Evolutionary conservation across 1,284 basidiomycete genomes (phyloP).

Genomic region (Tilletia indica): DNA sequence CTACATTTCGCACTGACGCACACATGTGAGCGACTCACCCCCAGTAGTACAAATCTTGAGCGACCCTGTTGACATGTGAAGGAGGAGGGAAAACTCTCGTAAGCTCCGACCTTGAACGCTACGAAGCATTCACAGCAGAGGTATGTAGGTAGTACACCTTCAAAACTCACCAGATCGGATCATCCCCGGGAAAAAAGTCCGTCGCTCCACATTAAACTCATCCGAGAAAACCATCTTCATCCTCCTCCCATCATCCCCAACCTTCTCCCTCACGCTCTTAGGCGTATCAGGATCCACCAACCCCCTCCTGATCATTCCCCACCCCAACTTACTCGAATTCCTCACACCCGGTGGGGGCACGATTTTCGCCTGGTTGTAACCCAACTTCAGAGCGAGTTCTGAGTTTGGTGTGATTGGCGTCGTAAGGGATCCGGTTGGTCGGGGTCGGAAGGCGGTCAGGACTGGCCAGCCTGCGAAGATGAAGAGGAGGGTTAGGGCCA

Average conservation of each 20-base stretch:
- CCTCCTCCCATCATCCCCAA: conserved; percentile 60
- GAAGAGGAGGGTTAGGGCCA: conserved; percentile 31
- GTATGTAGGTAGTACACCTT: no score
- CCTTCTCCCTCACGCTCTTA: conserved; percentile 26
- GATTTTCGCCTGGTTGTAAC: neutral
- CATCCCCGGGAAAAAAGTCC: conserved; percentile 64
- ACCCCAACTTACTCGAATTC: neutral
- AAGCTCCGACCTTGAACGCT: no score
- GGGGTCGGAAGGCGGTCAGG: conserved; percentile 24
- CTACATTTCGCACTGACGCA: neutral
- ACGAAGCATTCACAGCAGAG: no score
- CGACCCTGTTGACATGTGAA: neutral
- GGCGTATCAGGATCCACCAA: conserved; percentile 58
- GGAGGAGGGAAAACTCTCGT: no score
- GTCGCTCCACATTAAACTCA: conserved; percentile 54
- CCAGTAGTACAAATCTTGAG: conserved; percentile 12
- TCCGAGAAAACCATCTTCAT: conserved; percentile 55
- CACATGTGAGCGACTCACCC: neutral
- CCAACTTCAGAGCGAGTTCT: neutral
- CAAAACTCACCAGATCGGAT: conserved; percentile 23
- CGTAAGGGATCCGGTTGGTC: neutral
- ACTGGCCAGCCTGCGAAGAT: conserved; percentile 46
- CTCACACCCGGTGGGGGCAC: conserved; percentile 21
- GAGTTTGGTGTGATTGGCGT: no score
- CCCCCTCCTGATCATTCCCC: neutral